Percentiles rank a stretch among this genome's conserved stretches.
Conservation (phyloP, 331 rosid genomes). For the Telfairia occidentalis region DNA sequence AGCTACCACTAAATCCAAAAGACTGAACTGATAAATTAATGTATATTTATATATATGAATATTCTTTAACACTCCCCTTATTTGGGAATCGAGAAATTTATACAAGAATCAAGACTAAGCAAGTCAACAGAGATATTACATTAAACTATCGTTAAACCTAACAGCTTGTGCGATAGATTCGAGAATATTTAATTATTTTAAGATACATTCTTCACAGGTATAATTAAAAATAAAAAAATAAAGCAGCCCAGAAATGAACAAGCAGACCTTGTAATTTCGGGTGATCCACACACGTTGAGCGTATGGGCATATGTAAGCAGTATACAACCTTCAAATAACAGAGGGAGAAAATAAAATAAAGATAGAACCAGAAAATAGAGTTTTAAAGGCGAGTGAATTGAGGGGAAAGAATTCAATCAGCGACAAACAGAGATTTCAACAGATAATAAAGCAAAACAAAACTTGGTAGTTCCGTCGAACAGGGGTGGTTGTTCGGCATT, state of each 20-base stretch:
- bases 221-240: neutral
- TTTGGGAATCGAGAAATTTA: too few relatives aligned
- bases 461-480: conserved; percentile 88
- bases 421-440: neutral
- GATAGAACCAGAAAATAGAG: neutral
- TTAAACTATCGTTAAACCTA: neutral
- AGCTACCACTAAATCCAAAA: neutral
- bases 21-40: neutral
- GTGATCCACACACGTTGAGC: conserved; percentile 62
- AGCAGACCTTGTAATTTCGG: conserved; percentile 46
- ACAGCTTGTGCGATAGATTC: neutral
- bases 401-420: neutral
- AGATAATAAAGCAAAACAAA: neutral
- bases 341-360: too few relatives aligned
- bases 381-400: neutral
- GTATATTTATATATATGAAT: too few relatives aligned
- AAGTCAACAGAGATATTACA: too few relatives aligned
- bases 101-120: too few relatives aligned
- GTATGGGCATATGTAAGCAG: conserved; percentile 30
- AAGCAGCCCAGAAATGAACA: neutral
- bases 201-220: neutral
- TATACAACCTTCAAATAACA: conserved; percentile 29
- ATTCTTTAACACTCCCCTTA: too few relatives aligned
- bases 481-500: conserved; percentile 55
- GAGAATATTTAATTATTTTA: neutral